Evolutionary conservation across 1,139 yeast species (phyloP).

Genomic region (Geotrichum phurueaensis): DNA sequence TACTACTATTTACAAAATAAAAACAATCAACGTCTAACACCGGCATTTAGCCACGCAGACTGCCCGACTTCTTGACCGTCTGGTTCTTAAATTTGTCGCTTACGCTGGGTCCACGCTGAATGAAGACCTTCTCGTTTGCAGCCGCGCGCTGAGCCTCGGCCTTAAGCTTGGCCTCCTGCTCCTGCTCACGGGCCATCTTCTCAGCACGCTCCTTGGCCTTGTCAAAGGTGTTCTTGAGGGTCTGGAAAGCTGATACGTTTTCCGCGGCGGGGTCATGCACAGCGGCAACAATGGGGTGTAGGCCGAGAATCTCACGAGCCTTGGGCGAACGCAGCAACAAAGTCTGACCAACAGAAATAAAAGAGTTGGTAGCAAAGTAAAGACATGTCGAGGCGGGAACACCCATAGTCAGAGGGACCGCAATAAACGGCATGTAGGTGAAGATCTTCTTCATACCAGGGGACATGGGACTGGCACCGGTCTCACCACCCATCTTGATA

Average conservation of each 20-base stretch:
- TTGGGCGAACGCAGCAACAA: slow-evolving; percentile 51
- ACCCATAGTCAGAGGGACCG: slow-evolving; percentile 80
- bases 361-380: slow-evolving; percentile 77
- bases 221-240: slow-evolving; percentile 58
- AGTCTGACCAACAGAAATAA: slow-evolving; percentile 68
- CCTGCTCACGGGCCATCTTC: slow-evolving; percentile 34
- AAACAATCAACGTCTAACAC: not conserved
- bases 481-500: slow-evolving; percentile 82
- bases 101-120: slow-evolving; percentile 14
- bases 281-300: slow-evolving; percentile 58
- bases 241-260: slow-evolving; percentile 42
- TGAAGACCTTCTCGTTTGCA: slow-evolving; percentile 17
- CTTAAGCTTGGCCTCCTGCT: slow-evolving; percentile 29
- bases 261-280: slow-evolving; percentile 38
- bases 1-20: not conserved
- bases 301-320: slow-evolving; percentile 54
- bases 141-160: slow-evolving; percentile 24
- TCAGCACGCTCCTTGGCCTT: slow-evolving; percentile 51
- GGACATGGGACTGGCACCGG: slow-evolving; percentile 69
- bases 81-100: slow-evolving; percentile 19
- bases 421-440: slow-evolving; percentile 68
- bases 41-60: slow-evolving; percentile 16
- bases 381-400: slow-evolving; percentile 80
- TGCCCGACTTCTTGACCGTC: slow-evolving; percentile 22
- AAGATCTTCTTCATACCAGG: slow-evolving; percentile 69